Percentiles rank a stretch among this genome's conserved stretches.
Evolutionary conservation across 805 yeast species (phyloP).

Genomic region (Cephaloascus albidus): DNA sequence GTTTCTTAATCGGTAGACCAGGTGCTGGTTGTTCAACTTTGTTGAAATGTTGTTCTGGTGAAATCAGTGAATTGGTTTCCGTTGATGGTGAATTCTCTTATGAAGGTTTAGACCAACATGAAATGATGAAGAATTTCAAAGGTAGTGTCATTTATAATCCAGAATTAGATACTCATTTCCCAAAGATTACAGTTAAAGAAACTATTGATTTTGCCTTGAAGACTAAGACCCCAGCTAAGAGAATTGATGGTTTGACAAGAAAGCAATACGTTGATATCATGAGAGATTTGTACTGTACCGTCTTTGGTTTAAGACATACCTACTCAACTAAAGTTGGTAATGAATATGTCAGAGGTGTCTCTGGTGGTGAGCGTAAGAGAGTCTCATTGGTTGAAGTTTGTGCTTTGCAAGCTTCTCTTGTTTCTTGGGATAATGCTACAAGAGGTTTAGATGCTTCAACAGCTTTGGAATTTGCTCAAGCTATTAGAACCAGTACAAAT

Average conservation of each 20-base stretch:
- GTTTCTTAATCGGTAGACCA: constrained; percentile 46
- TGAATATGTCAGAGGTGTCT: too few species aligned
- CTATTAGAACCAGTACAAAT: constrained; percentile 30
- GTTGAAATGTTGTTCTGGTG: constrained; percentile 34
- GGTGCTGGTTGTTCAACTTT: constrained; percentile 60
- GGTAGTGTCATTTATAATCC: constrained; percentile 44
- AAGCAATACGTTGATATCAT: constrained; percentile 24
- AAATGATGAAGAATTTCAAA: constrained; percentile 36
- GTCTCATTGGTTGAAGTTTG: constrained; percentile 77
- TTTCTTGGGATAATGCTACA: constrained; percentile 77
- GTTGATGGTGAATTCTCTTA: constrained; percentile 32
- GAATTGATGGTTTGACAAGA: constrained; percentile 33
- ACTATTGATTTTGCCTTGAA: constrained; percentile 41
- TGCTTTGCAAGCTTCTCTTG: constrained; percentile 52
- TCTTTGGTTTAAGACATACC: constrained; percentile 52
- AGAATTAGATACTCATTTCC: constrained; percentile 41
- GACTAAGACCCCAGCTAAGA: constrained; percentile 35
- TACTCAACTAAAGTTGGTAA: constrained; percentile 48
- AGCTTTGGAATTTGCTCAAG: too few species aligned
- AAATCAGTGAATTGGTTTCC: constrained; percentile 24
- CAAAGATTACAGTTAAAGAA: constrained; percentile 40
- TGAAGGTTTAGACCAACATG: constrained; percentile 38
- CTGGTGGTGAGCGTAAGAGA: constrained; percentile 83
- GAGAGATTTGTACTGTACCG: constrained; percentile 29
- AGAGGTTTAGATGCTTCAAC: too few species aligned